A percentile compares a stretch with the other conserved stretches of the same genome.
phyloP scores from a whole-genome alignment of 2,329 filamentous ascomycete genomes.

The Pseudogymnoascus sp. region DNA sequence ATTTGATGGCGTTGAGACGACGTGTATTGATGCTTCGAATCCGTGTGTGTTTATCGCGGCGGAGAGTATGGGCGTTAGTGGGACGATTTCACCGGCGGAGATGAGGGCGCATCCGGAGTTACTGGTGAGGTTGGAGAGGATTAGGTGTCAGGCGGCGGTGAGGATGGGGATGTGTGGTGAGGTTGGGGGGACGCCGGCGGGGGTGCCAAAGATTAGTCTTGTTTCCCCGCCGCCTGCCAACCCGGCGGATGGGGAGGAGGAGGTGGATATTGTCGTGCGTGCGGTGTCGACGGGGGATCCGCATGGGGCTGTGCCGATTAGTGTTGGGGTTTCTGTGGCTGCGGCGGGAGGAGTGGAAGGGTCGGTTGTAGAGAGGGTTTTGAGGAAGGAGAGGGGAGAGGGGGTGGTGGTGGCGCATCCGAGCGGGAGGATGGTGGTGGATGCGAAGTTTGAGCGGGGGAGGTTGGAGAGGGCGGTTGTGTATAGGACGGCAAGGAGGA shows the following conservation, averaged over 20 bases:
- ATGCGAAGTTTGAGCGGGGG: slow-evolving; percentile 32
- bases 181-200: slow-evolving; percentile 39
- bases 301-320: slow-evolving; percentile 48
- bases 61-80: slow-evolving; percentile 41
- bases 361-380: slow-evolving; percentile 30
- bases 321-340: slow-evolving; percentile 42
- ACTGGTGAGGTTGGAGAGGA: slow-evolving; percentile 42
- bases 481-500: slow-evolving; percentile 38
- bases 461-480: slow-evolving; percentile 34
- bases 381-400: slow-evolving; percentile 12
- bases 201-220: slow-evolving; percentile 57
- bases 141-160: slow-evolving; percentile 48
- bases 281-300: slow-evolving; percentile 48
- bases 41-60: slow-evolving; percentile 55
- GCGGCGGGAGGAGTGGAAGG: slow-evolving; percentile 39
- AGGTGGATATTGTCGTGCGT: slow-evolving; percentile 35
- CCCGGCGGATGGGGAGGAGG: neutral
- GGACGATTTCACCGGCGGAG: slow-evolving; percentile 44
- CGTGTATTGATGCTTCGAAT: slow-evolving; percentile 56
- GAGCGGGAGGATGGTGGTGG: slow-evolving; percentile 38
- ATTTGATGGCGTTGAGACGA: slow-evolving; percentile 42
- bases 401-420: slow-evolving; percentile 38
- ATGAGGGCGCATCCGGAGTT: slow-evolving; percentile 40
- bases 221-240: slow-evolving; percentile 39
- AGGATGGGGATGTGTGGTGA: slow-evolving; percentile 50